Conservation (phyloP, 805 yeast genomes). For the Isabelozyma pseudorhagii region DNA sequence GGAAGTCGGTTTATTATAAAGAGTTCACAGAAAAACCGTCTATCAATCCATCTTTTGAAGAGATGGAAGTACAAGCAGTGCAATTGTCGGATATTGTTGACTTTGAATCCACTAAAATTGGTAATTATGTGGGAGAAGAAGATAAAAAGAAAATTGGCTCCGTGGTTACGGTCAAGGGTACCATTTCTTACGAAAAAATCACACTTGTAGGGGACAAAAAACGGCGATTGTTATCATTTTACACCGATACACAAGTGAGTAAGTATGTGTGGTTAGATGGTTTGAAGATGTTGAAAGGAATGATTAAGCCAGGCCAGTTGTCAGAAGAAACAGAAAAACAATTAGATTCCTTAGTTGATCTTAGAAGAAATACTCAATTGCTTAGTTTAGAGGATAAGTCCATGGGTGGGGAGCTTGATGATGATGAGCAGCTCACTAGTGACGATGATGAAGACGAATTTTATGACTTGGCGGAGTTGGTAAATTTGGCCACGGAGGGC, state of each 20-base stretch:
- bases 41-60: slow-evolving; percentile 54
- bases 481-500: slow-evolving; percentile 14
- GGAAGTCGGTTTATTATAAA: slow-evolving; percentile 57
- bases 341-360: slow-evolving; percentile 28
- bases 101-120: slow-evolving; percentile 50
- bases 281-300: slow-evolving; percentile 46
- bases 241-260: slow-evolving; percentile 65
- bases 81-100: slow-evolving; percentile 49
- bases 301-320: slow-evolving; percentile 26
- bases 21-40: slow-evolving; percentile 49
- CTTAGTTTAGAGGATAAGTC: slow-evolving; percentile 27
- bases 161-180: slow-evolving; percentile 55
- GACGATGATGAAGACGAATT: slow-evolving; percentile 22
- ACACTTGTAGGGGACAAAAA: slow-evolving; percentile 43
- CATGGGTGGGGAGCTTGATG: slow-evolving; percentile 11
- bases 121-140: slow-evolving; percentile 33
- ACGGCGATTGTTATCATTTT: slow-evolving; percentile 52
- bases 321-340: slow-evolving; percentile 37
- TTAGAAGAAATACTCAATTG: slow-evolving; percentile 39
- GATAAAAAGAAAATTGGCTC: slow-evolving; percentile 40
- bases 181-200: slow-evolving; percentile 56
- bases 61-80: slow-evolving; percentile 46
- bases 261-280: slow-evolving; percentile 81
- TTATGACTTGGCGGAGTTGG: slow-evolving; percentile 24
- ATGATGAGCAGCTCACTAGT: slow-evolving; percentile 13